These are phyloP conservation scores for Mikania micrantha DNA, from an alignment of 129 eudicot genomes.

Conservation along the genomic window DNA sequence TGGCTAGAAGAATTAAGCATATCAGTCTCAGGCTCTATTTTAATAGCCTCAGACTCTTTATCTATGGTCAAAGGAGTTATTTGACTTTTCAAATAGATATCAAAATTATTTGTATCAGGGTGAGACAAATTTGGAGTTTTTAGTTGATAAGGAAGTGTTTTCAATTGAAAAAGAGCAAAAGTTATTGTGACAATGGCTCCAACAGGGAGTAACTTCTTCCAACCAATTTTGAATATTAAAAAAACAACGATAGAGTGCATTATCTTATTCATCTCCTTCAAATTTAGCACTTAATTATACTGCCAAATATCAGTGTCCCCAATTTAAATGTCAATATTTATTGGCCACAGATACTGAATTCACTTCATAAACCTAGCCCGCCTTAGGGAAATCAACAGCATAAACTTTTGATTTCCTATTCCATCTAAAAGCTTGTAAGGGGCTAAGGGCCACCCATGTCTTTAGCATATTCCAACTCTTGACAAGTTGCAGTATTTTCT, in stretches of 20 bases:
- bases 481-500: slow-evolving; percentile 10
- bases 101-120: slow-evolving; percentile 25
- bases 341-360: slow-evolving; percentile 11
- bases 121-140: slow-evolving; percentile 28
- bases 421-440: slow-evolving; percentile 10
- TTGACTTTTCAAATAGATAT: slow-evolving; percentile 24
- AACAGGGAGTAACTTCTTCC: slow-evolving; percentile 48
- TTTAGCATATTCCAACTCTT: slow-evolving; percentile 32
- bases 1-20: slow-evolving; percentile 36
- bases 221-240: slow-evolving; percentile 44
- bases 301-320: slow-evolving; percentile 3
- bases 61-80: slow-evolving; percentile 18
- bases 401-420: neutral
- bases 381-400: slow-evolving; percentile 9
- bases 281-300: slow-evolving; percentile 15
- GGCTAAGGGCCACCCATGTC: slow-evolving; percentile 7
- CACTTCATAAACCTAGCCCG: slow-evolving; percentile 11
- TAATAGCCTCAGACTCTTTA: slow-evolving; percentile 18
- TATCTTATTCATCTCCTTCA: slow-evolving; percentile 51
- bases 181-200: slow-evolving; percentile 41
- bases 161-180: slow-evolving; percentile 44
- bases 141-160: slow-evolving; percentile 59
- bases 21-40: slow-evolving; percentile 15
- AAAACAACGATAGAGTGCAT: slow-evolving; percentile 26
- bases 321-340: slow-evolving; percentile 1